Base-by-base conservation (phyloP, 2,329 filamentous ascomycete genomes). In the Graphium sp. region DNA sequence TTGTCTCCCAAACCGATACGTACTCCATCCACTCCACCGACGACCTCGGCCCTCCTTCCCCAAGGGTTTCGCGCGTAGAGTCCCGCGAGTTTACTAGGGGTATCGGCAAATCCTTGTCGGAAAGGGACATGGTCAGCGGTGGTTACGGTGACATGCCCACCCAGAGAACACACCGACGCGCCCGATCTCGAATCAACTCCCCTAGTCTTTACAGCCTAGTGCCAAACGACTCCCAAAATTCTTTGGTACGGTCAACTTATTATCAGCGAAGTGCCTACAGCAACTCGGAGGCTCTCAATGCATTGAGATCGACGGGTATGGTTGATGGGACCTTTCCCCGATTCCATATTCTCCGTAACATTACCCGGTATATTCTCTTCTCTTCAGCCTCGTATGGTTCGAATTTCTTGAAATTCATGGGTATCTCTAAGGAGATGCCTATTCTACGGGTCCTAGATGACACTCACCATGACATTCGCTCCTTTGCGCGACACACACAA, bases 351-450 rank as follows among this genome's bases (percentile, higher is more conserved):
- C 51, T 75, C 7, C 56, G 60, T 18, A 77, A 74, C 39, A 66
- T 76, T 15, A 64, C 63, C 3, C 57, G 72, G 20, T 77, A 74
- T 35, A 73, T 76, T 53, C 60, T 67, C 4, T 77, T 74, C 39
- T 70, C 72, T 2, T 75, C 72, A 2, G 72, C 73, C 1, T 68
- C 69, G 0, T 77, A 78, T 32, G 72, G 73, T 0, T 68, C 67
- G 1, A 60, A 61, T 25, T 76, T 77, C 34, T 54, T 77, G 26
- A 64, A 66, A 31, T 55, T 74, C 14, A 58, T 76, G 53, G 70
- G 71, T 2, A 73, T 77, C 17, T 58, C 58, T 1, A 62, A 63
- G 36, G 47, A 65, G 25, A 48, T 62, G 44, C 53, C 60, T 5
- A 28, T 17, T 7, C 20, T 28, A 10, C 50, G 50, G 17, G 48